Evolutionary conservation across 1,139 yeast species (phyloP).

Genomic region (Pichia sp.): DNA sequence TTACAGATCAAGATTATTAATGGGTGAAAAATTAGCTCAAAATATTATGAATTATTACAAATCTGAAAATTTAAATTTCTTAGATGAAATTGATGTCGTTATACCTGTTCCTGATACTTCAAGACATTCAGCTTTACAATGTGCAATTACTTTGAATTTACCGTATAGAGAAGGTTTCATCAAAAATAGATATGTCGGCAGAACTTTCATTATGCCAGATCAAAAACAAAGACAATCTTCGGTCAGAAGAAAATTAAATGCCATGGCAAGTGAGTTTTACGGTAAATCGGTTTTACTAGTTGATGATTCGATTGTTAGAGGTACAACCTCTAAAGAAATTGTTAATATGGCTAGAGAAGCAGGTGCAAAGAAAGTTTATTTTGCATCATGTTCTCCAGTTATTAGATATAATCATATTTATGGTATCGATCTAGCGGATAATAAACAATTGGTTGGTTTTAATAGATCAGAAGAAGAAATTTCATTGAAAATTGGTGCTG

Average conservation of each 20-base stretch:
- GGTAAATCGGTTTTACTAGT: constrained; percentile 85
- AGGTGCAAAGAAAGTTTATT: constrained; percentile 86
- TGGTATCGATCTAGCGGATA: constrained; percentile 95
- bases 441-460: constrained; percentile 88
- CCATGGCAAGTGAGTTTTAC: constrained; percentile 89
- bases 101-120: constrained; percentile 98
- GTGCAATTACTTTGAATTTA: constrained; percentile 71
- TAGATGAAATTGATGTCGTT: constrained; percentile 75
- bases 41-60: constrained; percentile 53
- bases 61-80: constrained; percentile 38
- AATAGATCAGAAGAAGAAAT: constrained; percentile 68
- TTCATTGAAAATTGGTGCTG: constrained; percentile 81
- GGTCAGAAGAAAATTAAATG: constrained; percentile 89
- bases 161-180: constrained; percentile 97
- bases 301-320: constrained; percentile 95
- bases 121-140: constrained; percentile 87
- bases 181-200: constrained; percentile 91
- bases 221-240: constrained; percentile 91
- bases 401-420: constrained; percentile 92
- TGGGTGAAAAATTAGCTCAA: constrained; percentile 87
- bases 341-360: constrained; percentile 98
- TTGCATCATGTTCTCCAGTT: constrained; percentile 97
- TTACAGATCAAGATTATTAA: constrained; percentile 83
- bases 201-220: constrained; percentile 98
- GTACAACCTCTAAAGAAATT: constrained; percentile 93